A percentile compares a stretch with the other conserved stretches of the same genome.
Conservation (phyloP, 768 basidiomycete species). For the Neoboletus brunneissimus region DNA sequence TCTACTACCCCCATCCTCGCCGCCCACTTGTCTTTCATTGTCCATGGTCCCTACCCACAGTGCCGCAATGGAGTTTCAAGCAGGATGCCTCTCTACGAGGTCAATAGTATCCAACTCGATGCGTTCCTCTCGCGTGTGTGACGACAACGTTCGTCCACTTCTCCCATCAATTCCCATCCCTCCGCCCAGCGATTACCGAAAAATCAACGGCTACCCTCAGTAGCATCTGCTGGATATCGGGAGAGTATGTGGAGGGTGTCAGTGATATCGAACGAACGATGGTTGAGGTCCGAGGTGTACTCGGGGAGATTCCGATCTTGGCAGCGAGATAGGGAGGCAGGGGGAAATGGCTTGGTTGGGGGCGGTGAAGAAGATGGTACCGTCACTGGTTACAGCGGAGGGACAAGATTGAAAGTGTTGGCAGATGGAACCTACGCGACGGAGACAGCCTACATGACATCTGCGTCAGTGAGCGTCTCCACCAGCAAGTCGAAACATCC, state of each 20-base stretch:
- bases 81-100: constrained; percentile 28
- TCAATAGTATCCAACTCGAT: constrained; percentile 24
- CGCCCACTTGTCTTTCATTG: constrained; percentile 33
- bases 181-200: constrained; percentile 78
- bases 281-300: constrained; percentile 73
- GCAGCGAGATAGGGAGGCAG: constrained; percentile 84
- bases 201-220: constrained; percentile 77
- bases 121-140: no score
- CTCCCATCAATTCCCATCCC: constrained; percentile 72
- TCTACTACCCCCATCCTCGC: constrained; percentile 54
- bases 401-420: constrained; percentile 70
- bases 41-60: constrained; percentile 47
- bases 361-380: constrained; percentile 44
- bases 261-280: constrained; percentile 70
- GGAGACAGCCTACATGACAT: constrained; percentile 80
- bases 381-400: constrained; percentile 36
- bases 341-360: constrained; percentile 48
- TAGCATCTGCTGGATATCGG: constrained; percentile 98
- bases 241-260: constrained; percentile 79
- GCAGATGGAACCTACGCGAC: constrained; percentile 99
- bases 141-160: constrained; percentile 37
- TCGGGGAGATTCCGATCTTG: constrained; percentile 97
- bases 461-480: constrained; percentile 63
- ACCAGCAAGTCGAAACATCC: constrained; percentile 92
- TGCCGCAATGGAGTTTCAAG: constrained; percentile 39